A percentile compares a stretch with the other conserved stretches of the same genome.
Conservation (phyloP, 2,329 filamentous ascomycete species). For the Colletotrichum cordylinicola region DNA sequence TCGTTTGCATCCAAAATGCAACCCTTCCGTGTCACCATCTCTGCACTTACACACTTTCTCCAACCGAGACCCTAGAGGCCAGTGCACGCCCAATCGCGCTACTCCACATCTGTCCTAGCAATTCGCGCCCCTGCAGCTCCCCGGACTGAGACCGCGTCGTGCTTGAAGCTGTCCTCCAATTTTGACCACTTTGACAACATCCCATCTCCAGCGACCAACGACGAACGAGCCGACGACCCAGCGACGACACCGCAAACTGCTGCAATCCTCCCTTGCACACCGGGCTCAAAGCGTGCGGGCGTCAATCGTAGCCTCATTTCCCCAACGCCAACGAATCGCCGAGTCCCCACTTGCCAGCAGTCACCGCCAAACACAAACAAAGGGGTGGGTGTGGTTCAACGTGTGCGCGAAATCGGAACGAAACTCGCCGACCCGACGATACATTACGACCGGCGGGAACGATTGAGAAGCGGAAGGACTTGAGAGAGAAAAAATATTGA, state of each 20-base stretch:
- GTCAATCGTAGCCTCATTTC: background rate
- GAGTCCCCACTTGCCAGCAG: constrained; percentile 1
- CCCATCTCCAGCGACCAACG: background rate
- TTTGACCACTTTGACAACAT: constrained; percentile 16
- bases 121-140: constrained; percentile 26
- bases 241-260: background rate
- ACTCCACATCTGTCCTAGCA: constrained; percentile 16
- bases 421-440: background rate
- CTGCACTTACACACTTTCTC: constrained; percentile 1
- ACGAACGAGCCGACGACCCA: background rate
- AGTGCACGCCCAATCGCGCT: constrained; percentile 11
- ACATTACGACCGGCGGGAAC: constrained; percentile 5
- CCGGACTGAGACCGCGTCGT: constrained; percentile 23
- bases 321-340: background rate
- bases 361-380: constrained; percentile 22
- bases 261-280: background rate
- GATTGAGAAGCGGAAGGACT: background rate
- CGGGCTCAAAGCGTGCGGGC: background rate
- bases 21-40: background rate
- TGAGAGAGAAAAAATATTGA: background rate
- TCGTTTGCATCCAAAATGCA: background rate
- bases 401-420: constrained; percentile 4
- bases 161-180: constrained; percentile 23
- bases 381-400: background rate
- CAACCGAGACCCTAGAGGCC: constrained; percentile 5